phyloP scores from a whole-genome alignment of 179 eudicot genomes.

The Heliamphora ciliata region DNA sequence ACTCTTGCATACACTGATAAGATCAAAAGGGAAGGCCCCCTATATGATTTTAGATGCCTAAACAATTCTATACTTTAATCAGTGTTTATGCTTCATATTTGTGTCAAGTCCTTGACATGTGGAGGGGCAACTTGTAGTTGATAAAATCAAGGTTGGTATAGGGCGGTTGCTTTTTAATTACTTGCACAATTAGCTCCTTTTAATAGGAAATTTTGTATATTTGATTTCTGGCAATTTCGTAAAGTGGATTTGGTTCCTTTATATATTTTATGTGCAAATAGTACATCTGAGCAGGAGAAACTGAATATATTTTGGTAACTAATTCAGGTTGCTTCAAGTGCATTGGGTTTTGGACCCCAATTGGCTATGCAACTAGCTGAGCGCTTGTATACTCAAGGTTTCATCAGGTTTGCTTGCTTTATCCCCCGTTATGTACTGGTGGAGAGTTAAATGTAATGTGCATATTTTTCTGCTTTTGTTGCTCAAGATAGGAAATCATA shows the following conservation, averaged over 20 bases:
- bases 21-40: not conserved
- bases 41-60: not conserved
- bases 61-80: not conserved
- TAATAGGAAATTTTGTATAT: not conserved
- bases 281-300: not conserved
- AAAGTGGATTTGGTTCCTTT: not conserved
- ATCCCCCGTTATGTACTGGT: not conserved
- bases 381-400: conserved; percentile 93
- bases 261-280: not conserved
- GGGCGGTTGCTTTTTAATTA: not conserved
- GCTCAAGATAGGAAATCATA: not conserved
- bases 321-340: conserved; percentile 88
- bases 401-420: conserved; percentile 56
- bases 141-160: not conserved
- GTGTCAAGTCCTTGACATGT: not conserved
- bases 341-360: conserved; percentile 86
- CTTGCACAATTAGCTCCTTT: not conserved
- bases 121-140: not conserved
- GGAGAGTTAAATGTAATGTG: not conserved
- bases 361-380: conserved; percentile 93
- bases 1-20: not conserved
- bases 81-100: not conserved
- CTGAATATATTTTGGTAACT: conserved; percentile 15
- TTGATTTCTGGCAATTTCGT: not conserved
- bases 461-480: not conserved